phyloP scores from a whole-genome alignment of 2,329 filamentous ascomycete species.

The Sphaerulina musiva region DNA sequence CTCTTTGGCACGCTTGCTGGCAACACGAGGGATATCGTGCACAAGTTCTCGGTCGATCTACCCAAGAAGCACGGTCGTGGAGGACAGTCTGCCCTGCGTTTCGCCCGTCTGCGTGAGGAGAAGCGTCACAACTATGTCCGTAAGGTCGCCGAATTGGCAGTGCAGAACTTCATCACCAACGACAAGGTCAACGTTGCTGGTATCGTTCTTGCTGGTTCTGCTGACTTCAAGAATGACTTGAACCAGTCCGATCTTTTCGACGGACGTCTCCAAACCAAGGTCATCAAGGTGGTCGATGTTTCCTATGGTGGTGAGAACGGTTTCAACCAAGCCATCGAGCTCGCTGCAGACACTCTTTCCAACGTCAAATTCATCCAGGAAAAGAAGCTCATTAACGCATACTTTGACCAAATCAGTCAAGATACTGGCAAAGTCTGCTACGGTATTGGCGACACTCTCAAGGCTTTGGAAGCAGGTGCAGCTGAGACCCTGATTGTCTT shows the following conservation, averaged over 20 bases:
- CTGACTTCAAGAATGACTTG: constrained; percentile 99
- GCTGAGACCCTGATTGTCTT: constrained; percentile 93
- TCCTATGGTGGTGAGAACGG: constrained; percentile 99
- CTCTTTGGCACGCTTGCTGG: constrained; percentile 95
- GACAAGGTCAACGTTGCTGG: constrained; percentile 98
- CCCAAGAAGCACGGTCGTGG: constrained; percentile 99
- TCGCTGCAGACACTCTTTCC: constrained; percentile 88
- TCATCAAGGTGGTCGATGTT: constrained; percentile 99
- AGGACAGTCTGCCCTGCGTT: constrained; percentile 99
- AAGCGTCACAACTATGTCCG: constrained; percentile 99
- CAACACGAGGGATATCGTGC: constrained; percentile 91
- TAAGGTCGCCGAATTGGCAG: constrained; percentile 94
- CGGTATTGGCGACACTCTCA: constrained; percentile 94
- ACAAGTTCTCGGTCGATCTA: constrained; percentile 97
- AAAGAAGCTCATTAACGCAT: constrained; percentile 98
- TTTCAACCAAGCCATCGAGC: constrained; percentile 98
- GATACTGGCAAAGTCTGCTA: constrained; percentile 97
- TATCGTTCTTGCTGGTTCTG: constrained; percentile 89
- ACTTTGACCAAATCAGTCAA: constrained; percentile 98
- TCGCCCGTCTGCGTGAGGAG: constrained; percentile 97
- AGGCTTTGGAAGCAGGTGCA: constrained; percentile 90
- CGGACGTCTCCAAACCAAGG: constrained; percentile 80
- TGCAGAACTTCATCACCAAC: constrained; percentile 97
- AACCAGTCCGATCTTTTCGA: constrained; percentile 98
- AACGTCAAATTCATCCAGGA: constrained; percentile 99